Evolutionary conservation across 2,329 filamentous ascomycete species (phyloP), one percentile per base, ranked within the genome.

Genomic region (Ophiosphaerella herpotricha): DNA sequence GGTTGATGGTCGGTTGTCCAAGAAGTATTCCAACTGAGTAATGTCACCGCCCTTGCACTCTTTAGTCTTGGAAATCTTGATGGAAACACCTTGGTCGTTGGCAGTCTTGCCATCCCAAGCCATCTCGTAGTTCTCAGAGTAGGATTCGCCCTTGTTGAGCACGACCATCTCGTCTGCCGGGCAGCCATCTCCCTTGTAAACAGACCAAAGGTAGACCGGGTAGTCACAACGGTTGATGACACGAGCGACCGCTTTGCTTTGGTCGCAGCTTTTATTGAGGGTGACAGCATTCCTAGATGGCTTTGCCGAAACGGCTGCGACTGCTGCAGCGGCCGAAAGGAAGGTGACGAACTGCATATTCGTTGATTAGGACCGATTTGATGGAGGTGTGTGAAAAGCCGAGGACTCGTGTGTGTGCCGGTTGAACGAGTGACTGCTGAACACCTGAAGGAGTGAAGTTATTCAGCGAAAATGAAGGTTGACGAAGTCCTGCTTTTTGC

Each of bases 381-480:
- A 38, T 14, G 41, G 46, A 56, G 38, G 40, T 48, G 43, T 48
- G 43, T 50, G 46, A 47, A 48, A 52, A 55, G 60, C 54, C 51
- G 21, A 52, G 57, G 58, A 56, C 56, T 64, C 54, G 58, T 55
- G 54, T 48, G 43, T 23, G 55, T 48, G 50, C 44, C 48, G 60
- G 47, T 48, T 33, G 52, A 74, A 70, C 26, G 72, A 73, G 54
- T 60, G 72, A 66, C 52, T 65, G 68, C 68, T 60, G 68, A 70
- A 64, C 55, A 70, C 66, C 69, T 73, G 54, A 72, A 71, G 39
- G 71, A 73, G 70, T 73, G 71, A 71, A 74, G 71, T 61, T 71
- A 64, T 68, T 66, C 69, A 71, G 68, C 70, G 60, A 70, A 71
- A 70, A 70, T 63, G 55, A 64, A 63, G 57, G 60, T 64, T 62